Evolutionary conservation across 2,329 filamentous ascomycete genomes (phyloP).

Genomic region (Colletotrichum tofieldiae): DNA sequence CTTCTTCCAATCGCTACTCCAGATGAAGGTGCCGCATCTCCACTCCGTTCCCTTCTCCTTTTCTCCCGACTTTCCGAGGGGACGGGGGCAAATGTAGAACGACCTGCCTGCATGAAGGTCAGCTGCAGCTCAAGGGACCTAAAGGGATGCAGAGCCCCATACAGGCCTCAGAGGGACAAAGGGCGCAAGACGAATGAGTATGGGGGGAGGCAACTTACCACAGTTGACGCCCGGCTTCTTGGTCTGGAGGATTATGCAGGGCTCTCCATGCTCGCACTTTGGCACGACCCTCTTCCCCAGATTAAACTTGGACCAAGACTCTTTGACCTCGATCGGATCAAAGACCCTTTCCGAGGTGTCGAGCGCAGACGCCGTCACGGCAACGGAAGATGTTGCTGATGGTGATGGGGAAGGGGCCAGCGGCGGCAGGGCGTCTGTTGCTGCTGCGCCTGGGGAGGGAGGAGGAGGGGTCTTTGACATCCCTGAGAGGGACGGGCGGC

Average conservation of each 20-base stretch:
- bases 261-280: slow-evolving; percentile 89
- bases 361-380: slow-evolving; percentile 6
- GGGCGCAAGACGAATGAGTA: not conserved
- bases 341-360: slow-evolving; percentile 61
- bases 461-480: slow-evolving; percentile 3
- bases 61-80: slow-evolving; percentile 86
- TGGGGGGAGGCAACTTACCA: slow-evolving; percentile 62
- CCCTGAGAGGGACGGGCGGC: not conserved
- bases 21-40: slow-evolving; percentile 89
- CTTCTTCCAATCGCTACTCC: slow-evolving; percentile 73
- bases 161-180: not conserved
- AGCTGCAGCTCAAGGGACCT: slow-evolving; percentile 35
- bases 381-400: not conserved
- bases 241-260: slow-evolving; percentile 86
- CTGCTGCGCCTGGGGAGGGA: not conserved
- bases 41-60: slow-evolving; percentile 90
- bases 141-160: not conserved
- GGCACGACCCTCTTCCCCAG: slow-evolving; percentile 83
- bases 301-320: slow-evolving; percentile 85
- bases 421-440: slow-evolving; percentile 1
- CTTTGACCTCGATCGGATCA: slow-evolving; percentile 81
- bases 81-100: slow-evolving; percentile 77
- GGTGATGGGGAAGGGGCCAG: not conserved
- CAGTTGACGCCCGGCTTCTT: slow-evolving; percentile 92
- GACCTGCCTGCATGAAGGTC: slow-evolving; percentile 64